Base-by-base conservation (phyloP, 345 rosid genomes). In the Eucalyptus pauciflora region DNA sequence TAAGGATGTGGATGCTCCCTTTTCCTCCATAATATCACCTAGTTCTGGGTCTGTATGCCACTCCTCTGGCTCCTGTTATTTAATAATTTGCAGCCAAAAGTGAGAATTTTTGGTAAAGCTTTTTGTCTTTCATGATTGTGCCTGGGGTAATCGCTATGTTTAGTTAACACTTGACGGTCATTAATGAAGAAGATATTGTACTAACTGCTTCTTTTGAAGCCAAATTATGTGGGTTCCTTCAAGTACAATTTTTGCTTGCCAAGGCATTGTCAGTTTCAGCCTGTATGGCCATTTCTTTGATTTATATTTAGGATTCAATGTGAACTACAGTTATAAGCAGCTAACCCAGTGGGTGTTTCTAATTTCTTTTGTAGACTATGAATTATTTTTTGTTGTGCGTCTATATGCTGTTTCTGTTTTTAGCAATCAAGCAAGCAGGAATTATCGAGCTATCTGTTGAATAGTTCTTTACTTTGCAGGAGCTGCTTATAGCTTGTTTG, bases 401-500 rank as follows among this genome's bases (percentile, higher is more conserved):
- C 45, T 41, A 37, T 41, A 76, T 41, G 85, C 50, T 25, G 45
- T 3, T 58, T 58, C 17, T 24, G 8, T 45, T 87, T 45, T 45
- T 85, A n/a, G 79, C 18, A 29, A 85, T 22, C 86, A 64, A 50
- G 86, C 51, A 50, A 67, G 67, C 89, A 56, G 18, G 85, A 29
- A 37, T 76, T 41, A 37, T 76, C 9, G 3, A 76, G 24, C 46
- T 88, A 33, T 31, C 50, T 43, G 60, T 50, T 7, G 25, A 83
- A 58, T 60, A 24, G 17, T 86, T 90, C 37, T 5, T 87, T 31
- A 16, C 87, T 64, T 91, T 92, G 93, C 98, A 98, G 99, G 96
- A 91, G 92, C 92, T 91, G 91, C 93, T 52, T 93, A 90, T 91
- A 97, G 94, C 92, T 92, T 98, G 90, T 98, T 98, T 91, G 99